These are phyloP conservation scores for Botrytis aclada DNA, from an alignment of 2,329 filamentous ascomycete genomes.

Conservation along the genomic window DNA sequence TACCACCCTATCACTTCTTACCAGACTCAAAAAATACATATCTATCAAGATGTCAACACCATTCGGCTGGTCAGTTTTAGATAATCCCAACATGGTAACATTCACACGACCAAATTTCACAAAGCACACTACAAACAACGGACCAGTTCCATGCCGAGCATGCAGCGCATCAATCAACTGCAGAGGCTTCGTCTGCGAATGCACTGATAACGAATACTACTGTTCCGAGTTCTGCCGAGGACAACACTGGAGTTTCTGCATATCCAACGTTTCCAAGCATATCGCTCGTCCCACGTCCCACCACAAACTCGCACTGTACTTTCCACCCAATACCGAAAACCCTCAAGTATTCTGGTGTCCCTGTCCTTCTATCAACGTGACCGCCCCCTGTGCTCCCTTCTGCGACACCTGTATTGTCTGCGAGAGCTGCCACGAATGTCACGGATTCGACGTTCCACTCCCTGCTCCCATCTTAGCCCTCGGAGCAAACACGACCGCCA, in stretches of 20 bases:
- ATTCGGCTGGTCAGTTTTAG: background rate
- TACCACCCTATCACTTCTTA: background rate
- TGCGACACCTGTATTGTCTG: background rate
- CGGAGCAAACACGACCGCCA: background rate
- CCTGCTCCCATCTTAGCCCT: background rate
- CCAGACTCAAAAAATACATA: background rate
- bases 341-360: constrained; percentile 31
- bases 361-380: background rate
- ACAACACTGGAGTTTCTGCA: background rate
- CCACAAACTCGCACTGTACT: background rate
- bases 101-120: background rate
- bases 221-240: background rate
- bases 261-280: background rate
- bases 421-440: background rate
- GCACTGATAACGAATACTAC: background rate
- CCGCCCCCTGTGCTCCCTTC: background rate
- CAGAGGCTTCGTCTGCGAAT: background rate
- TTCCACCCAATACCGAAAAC: constrained; percentile 46
- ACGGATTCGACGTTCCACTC: background rate
- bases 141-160: background rate
- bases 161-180: background rate
- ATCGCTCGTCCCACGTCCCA: background rate
- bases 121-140: background rate
- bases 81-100: background rate
- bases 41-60: background rate